phyloP scores from a whole-genome alignment of 1,284 basidiomycete genomes.

The Cryptococcus jaspeensis region DNA sequence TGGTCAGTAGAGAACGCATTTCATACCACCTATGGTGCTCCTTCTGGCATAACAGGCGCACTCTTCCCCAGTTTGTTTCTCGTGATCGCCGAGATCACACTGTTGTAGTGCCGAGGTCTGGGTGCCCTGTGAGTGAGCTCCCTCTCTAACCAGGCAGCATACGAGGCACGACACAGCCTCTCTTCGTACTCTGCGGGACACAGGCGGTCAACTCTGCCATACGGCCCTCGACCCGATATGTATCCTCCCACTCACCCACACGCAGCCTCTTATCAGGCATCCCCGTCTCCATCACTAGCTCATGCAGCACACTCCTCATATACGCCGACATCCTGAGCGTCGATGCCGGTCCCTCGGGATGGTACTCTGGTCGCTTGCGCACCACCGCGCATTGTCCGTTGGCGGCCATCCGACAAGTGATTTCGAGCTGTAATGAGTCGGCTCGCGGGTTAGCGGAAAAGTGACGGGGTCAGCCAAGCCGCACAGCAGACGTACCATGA shows the following conservation, averaged over 20 bases:
- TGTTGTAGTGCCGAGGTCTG: not conserved
- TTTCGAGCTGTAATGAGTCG: not conserved
- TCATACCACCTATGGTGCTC: no score
- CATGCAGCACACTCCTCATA: conserved; percentile 3
- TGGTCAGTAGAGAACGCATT: no score
- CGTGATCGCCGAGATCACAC: not conserved
- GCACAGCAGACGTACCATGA: not conserved
- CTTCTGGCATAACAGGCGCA: no score
- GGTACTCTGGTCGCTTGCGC: not conserved
- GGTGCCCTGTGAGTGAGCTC: not conserved
- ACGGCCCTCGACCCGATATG: not conserved
- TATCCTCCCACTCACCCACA: not conserved
- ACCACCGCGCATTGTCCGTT: conserved; percentile 3
- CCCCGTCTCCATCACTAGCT: not conserved
- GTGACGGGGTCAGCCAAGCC: not conserved
- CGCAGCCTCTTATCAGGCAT: not conserved
- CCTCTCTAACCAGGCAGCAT: not conserved
- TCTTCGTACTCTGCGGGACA: not conserved
- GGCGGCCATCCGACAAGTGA: not conserved
- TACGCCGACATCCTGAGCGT: not conserved
- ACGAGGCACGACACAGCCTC: not conserved
- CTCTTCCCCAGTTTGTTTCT: no score
- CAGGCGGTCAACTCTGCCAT: not conserved
- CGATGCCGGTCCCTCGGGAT: not conserved
- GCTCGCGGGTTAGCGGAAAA: not conserved